Conservation (phyloP, 2,329 filamentous ascomycete genomes). For the Claviceps sorghi region DNA sequence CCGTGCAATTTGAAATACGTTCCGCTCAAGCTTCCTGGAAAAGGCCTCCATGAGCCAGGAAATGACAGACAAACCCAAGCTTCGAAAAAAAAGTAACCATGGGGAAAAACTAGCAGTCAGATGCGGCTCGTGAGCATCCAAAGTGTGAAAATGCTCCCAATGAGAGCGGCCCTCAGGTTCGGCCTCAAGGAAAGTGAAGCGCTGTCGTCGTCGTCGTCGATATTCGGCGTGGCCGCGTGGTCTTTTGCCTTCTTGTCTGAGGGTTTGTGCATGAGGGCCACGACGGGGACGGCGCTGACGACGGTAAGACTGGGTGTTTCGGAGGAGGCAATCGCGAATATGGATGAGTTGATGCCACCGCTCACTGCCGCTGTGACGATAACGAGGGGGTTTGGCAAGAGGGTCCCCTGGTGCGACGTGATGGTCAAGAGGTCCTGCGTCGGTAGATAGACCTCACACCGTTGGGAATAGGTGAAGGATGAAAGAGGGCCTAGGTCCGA, state of each 20-base stretch:
- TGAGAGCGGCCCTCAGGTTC: background rate
- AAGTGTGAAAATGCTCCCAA: background rate
- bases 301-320: slow-evolving; percentile 2
- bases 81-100: background rate
- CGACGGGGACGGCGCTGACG: slow-evolving; percentile 5
- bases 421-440: background rate
- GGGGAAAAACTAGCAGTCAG: background rate
- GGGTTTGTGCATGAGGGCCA: slow-evolving; percentile 9
- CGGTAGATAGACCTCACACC: background rate
- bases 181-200: background rate
- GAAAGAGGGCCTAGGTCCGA: slow-evolving; percentile 3
- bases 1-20: no score
- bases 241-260: slow-evolving; percentile 3
- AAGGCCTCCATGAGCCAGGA: no score
- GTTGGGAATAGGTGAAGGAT: background rate
- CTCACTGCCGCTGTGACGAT: background rate
- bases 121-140: background rate
- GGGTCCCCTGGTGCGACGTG: background rate
- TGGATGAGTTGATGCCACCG: background rate
- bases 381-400: background rate
- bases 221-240: background rate
- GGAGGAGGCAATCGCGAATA: background rate
- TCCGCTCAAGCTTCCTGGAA: no score
- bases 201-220: background rate
- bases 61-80: background rate